Conservation (phyloP, 768 basidiomycete species). For the Lactarius hengduanensis region DNA sequence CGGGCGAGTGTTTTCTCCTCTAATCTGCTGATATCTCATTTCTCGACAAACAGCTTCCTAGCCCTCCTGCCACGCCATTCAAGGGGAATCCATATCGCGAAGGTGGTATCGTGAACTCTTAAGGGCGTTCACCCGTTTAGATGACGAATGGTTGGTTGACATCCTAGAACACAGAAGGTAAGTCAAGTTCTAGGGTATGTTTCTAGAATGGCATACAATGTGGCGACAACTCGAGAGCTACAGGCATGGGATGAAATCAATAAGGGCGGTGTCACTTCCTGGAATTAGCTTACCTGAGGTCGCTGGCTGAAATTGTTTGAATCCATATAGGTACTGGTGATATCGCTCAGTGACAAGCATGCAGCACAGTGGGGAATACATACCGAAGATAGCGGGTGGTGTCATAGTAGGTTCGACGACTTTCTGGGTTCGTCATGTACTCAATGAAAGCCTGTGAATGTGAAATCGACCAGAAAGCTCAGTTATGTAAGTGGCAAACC, state of each 20-base stretch:
- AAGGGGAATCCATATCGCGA: neutral
- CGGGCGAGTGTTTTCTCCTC: neutral
- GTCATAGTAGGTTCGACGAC: neutral
- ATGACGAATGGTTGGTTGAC: neutral
- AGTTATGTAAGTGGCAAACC: neutral
- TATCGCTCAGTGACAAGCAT: neutral
- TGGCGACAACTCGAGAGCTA: conserved; percentile 3
- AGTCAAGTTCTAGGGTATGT: neutral
- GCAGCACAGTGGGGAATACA: neutral
- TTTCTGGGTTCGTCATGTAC: neutral
- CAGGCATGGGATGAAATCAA: neutral
- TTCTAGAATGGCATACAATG: neutral
- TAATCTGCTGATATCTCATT: neutral
- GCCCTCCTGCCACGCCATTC: neutral
- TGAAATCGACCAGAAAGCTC: neutral
- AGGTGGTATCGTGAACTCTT: neutral
- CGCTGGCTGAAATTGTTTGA: neutral
- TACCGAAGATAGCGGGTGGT: neutral
- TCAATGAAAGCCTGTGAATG: conserved; percentile 12
- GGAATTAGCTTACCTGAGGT: conserved; percentile 1
- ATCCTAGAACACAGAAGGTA: conserved; percentile 1
- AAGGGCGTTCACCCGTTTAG: neutral
- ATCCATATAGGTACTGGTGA: neutral
- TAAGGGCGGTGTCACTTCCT: neutral
- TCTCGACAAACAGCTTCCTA: neutral